These are phyloP conservation scores for Collybiopsis confluens DNA, from an alignment of 768 basidiomycete genomes.

Conservation along the genomic window DNA sequence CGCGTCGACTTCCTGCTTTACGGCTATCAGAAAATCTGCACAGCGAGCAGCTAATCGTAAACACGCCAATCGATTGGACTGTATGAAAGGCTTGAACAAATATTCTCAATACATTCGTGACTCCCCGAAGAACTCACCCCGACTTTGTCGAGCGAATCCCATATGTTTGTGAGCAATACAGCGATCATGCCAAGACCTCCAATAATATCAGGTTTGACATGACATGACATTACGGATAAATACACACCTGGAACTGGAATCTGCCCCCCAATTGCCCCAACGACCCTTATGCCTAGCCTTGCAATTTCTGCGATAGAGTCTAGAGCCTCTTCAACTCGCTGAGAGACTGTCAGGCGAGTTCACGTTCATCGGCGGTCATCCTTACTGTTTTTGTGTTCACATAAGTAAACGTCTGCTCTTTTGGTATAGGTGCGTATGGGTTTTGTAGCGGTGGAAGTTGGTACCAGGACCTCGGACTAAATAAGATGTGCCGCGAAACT, in stretches of 20 bases:
- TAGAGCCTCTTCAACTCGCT: constrained; percentile 2
- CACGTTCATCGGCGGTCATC: background rate
- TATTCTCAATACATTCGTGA: background rate
- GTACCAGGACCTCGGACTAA: constrained; percentile 4
- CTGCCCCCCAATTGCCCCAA: background rate
- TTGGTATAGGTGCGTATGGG: background rate
- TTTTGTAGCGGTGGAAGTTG: background rate
- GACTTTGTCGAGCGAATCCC: constrained; percentile 5
- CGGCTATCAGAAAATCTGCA: constrained; percentile 39
- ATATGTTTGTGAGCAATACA: background rate
- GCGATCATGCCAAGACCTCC: background rate
- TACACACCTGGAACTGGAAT: constrained; percentile 2
- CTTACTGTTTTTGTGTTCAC: background rate
- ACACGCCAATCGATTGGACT: constrained; percentile 48
- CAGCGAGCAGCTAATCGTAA: constrained; percentile 49
- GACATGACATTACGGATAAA: no score
- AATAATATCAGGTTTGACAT: no score
- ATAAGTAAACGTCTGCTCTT: constrained; percentile 7
- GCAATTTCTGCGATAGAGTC: background rate
- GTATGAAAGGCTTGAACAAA: background rate
- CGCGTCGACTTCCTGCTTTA: constrained; percentile 37
- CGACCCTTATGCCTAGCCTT: background rate
- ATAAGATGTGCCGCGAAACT: constrained; percentile 2
- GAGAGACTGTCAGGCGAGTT: background rate
- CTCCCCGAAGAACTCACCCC: constrained; percentile 1